Evolutionary conservation across 768 basidiomycete species (phyloP).

Genomic region (Kwoniella pini): DNA sequence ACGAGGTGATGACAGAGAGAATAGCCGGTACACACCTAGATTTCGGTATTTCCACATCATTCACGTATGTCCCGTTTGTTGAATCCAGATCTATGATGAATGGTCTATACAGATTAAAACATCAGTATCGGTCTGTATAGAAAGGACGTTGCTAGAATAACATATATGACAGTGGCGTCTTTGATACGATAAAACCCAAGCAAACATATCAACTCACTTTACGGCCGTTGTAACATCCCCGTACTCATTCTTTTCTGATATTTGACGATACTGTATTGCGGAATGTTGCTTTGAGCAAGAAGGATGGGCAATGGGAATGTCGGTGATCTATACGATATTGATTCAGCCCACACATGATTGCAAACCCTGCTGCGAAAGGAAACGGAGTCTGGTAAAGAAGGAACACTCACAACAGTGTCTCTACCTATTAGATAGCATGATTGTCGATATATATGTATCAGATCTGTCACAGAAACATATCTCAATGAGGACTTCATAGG

Average conservation of each 20-base stretch:
- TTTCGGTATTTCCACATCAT: constrained; percentile 77
- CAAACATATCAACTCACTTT: constrained; percentile 65
- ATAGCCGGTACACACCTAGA: constrained; percentile 66
- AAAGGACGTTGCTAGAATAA: no score
- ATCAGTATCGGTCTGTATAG: background rate
- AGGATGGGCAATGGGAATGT: constrained; percentile 87
- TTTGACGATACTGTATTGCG: constrained; percentile 89
- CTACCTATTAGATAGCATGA: constrained; percentile 92
- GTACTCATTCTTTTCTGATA: constrained; percentile 83
- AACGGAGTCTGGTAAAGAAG: background rate
- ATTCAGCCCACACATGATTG: background rate
- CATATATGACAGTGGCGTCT: background rate
- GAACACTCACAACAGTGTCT: constrained; percentile 70
- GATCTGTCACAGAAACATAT: constrained; percentile 59
- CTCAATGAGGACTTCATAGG: background rate
- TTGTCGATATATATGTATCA: constrained; percentile 89
- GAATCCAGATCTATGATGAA: constrained; percentile 98
- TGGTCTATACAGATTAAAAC: constrained; percentile 69
- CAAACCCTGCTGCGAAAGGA: no score
- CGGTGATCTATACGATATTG: constrained; percentile 54
- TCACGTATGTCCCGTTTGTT: constrained; percentile 94
- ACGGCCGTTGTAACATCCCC: constrained; percentile 73
- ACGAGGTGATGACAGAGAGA: background rate
- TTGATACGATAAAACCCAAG: background rate
- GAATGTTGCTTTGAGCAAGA: constrained; percentile 99